Evolutionary conservation across 257 asterid genomes (phyloP).

Genomic region (Nicotiana benthamiana): DNA sequence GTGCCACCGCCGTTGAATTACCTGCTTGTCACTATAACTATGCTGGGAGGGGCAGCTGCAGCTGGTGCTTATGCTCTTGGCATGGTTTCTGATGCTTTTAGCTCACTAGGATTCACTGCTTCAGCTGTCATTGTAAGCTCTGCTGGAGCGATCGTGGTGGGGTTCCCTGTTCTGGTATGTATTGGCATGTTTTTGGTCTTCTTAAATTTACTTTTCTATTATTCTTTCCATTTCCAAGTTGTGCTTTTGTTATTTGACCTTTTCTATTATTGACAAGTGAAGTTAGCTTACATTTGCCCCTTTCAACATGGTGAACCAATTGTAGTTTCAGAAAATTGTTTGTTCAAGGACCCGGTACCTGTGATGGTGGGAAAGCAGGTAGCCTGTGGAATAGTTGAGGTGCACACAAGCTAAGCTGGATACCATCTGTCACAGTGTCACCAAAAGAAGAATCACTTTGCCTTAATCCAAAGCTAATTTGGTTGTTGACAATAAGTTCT

Average conservation of each 20-base stretch:
- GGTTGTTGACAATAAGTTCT: not conserved
- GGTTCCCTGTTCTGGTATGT: slow-evolving; percentile 82
- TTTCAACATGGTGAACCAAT: not conserved
- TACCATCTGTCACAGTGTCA: too few relatives aligned
- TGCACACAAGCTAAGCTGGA: too few relatives aligned
- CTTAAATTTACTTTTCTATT: not conserved
- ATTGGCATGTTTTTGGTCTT: slow-evolving; percentile 8
- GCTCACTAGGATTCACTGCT: slow-evolving; percentile 62
- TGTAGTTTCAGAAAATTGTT: not conserved
- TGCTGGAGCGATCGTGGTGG: slow-evolving; percentile 85
- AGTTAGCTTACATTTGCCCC: not conserved
- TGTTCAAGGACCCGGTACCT: not conserved
- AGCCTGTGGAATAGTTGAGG: too few relatives aligned
- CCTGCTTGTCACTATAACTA: slow-evolving; percentile 68
- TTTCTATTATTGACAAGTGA: not conserved
- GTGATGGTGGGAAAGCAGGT: too few relatives aligned
- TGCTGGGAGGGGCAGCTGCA: slow-evolving; percentile 93
- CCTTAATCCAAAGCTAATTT: not conserved
- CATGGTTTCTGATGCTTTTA: slow-evolving; percentile 71
- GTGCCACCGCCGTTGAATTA: slow-evolving; percentile 91
- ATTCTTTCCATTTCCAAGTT: not conserved
- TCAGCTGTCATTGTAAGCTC: slow-evolving; percentile 76
- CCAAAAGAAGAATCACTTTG: too few relatives aligned
- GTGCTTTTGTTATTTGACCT: not conserved
- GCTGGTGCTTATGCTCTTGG: slow-evolving; percentile 83